Conservation (phyloP, 1,284 basidiomycete genomes). For the Leccinum subrobustum region DNA sequence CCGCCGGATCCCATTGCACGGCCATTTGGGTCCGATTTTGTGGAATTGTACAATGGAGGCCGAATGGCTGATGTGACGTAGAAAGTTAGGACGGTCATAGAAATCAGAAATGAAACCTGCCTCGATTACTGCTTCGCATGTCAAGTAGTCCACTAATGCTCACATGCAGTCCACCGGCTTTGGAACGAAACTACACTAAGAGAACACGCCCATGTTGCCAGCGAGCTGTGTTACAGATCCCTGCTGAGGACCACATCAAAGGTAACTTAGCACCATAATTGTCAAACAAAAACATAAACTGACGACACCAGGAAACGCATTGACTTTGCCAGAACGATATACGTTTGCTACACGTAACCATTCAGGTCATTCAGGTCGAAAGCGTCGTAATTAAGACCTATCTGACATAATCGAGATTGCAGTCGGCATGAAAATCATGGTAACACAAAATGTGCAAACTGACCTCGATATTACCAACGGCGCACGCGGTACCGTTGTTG, state of each 20-base stretch:
- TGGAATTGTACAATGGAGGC: conserved; percentile 36
- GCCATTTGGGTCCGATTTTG: conserved; percentile 29
- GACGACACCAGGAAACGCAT: neutral
- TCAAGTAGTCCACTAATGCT: conserved; percentile 20
- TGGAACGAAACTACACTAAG: neutral
- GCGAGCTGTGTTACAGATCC: neutral
- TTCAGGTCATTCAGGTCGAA: neutral
- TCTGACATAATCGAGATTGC: neutral
- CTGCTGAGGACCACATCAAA: neutral
- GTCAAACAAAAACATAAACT: neutral
- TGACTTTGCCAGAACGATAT: neutral
- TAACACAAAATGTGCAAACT: neutral
- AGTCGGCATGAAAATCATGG: neutral
- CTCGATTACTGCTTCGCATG: conserved; percentile 28
- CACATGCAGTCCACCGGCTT: neutral
- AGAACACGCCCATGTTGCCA: neutral
- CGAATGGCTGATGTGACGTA: conserved; percentile 30
- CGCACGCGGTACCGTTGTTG: neutral
- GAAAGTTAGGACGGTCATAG: conserved; percentile 27
- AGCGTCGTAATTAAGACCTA: neutral
- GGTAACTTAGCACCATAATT: neutral
- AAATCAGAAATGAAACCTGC: conserved; percentile 31
- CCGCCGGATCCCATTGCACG: conserved; percentile 23
- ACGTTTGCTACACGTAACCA: neutral
- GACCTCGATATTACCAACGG: neutral